Percentiles rank a stretch among this genome's conserved stretches.
Conservation (phyloP, 306 rosid species). For the Quercus dentata region DNA sequence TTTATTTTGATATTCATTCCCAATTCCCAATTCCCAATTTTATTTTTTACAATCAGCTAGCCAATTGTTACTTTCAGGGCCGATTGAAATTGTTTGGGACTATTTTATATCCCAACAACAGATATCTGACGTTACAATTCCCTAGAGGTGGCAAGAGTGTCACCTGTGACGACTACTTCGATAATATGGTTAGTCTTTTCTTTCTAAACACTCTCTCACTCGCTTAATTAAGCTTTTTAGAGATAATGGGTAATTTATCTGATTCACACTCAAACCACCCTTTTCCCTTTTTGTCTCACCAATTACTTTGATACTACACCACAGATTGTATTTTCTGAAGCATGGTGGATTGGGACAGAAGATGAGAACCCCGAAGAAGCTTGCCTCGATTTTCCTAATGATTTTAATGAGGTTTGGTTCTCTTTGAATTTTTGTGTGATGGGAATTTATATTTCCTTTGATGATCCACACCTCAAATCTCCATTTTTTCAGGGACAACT, state of each 20-base stretch:
- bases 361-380: constrained; percentile 81
- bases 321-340: constrained; percentile 83
- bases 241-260: neutral
- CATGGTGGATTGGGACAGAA: constrained; percentile 91
- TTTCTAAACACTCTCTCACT: neutral
- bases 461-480: constrained; percentile 9
- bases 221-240: neutral
- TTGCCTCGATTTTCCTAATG: constrained; percentile 74
- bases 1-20: too few species aligned
- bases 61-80: constrained; percentile 46
- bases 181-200: constrained; percentile 69
- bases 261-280: too few species aligned
- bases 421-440: constrained; percentile 3
- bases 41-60: too few species aligned
- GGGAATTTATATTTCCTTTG: constrained; percentile 3
- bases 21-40: too few species aligned
- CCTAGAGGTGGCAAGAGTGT: constrained; percentile 83
- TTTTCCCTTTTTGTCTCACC: constrained; percentile 2
- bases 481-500: constrained; percentile 51
- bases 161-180: constrained; percentile 84
- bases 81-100: constrained; percentile 91
- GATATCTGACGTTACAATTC: constrained; percentile 83
- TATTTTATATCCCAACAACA: constrained; percentile 77
- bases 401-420: constrained; percentile 51
- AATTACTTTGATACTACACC: constrained; percentile 22